A percentile compares a stretch with the other conserved stretches of the same genome.
These are phyloP conservation scores for Puccinia novopanici DNA, from an alignment of 1,284 basidiomycete genomes.

Conservation along the genomic window DNA sequence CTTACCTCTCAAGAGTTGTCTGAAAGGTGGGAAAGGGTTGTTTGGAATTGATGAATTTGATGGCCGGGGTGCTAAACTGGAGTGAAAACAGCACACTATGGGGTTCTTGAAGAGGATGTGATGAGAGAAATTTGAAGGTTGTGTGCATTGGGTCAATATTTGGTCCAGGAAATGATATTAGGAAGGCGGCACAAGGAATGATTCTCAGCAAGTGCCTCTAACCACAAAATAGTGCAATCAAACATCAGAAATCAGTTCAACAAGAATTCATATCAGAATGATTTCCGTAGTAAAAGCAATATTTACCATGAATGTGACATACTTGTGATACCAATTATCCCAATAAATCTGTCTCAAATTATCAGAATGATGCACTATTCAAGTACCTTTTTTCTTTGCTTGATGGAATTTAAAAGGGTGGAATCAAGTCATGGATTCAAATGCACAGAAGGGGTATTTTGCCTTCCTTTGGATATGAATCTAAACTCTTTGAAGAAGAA, in stretches of 20 bases:
- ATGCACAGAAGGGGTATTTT: not conserved
- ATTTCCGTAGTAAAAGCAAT: not conserved
- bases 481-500: not conserved
- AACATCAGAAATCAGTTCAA: not conserved
- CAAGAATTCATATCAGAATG: not conserved
- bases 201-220: not conserved
- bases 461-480: not conserved
- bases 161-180: not conserved
- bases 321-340: not conserved
- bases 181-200: not conserved
- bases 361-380: not conserved
- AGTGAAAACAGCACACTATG: not conserved
- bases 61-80: not conserved
- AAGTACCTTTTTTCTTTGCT: not conserved
- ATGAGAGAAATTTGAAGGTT: not conserved
- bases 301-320: not conserved
- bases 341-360: not conserved
- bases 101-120: not conserved
- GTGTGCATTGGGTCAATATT: not conserved
- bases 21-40: not conserved
- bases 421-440: not conserved
- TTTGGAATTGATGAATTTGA: not conserved
- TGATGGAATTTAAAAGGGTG: not conserved
- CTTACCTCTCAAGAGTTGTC: not conserved
- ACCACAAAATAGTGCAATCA: not conserved